phyloP scores from a whole-genome alignment of 805 yeast species.

The Candida nitratophila region DNA sequence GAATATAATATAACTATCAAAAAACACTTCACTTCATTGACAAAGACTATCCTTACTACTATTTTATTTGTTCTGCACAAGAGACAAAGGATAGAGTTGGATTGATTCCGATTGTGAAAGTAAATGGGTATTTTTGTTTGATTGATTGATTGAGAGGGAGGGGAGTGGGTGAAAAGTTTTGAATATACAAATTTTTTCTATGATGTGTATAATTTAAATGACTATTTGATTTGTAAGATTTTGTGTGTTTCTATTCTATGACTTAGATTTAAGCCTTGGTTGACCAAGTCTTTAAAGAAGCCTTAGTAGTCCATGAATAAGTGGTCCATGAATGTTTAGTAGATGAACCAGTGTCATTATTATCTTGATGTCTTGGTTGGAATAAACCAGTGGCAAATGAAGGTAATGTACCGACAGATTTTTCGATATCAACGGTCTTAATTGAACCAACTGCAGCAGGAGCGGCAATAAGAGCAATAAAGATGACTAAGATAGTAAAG shows the following conservation, averaged over 20 bases:
- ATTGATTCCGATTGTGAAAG: too few relatives aligned
- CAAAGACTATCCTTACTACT: too few relatives aligned
- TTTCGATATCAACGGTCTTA: constrained; percentile 31
- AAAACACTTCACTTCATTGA: too few relatives aligned
- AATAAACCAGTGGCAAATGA: constrained; percentile 54
- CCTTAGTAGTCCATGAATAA: constrained; percentile 41
- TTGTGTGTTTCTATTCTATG: not conserved
- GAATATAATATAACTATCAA: too few relatives aligned
- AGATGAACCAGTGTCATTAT: constrained; percentile 75
- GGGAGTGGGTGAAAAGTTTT: too few relatives aligned
- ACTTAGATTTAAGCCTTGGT: constrained; percentile 34
- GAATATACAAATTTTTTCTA: too few relatives aligned
- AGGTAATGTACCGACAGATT: constrained; percentile 24
- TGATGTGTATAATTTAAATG: too few relatives aligned
- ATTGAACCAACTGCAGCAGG: constrained; percentile 77
- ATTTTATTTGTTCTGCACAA: too few relatives aligned
- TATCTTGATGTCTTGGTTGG: constrained; percentile 79
- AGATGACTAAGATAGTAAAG: constrained; percentile 60
- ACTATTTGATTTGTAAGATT: too few relatives aligned
- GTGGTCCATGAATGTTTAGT: constrained; percentile 23
- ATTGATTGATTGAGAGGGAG: too few relatives aligned
- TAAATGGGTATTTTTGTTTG: too few relatives aligned
- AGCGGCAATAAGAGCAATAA: constrained; percentile 73
- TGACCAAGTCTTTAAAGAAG: constrained; percentile 38
- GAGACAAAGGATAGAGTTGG: too few relatives aligned